Conservation (phyloP, 2,329 filamentous ascomycete genomes). For the Penicillium sp. region DNA sequence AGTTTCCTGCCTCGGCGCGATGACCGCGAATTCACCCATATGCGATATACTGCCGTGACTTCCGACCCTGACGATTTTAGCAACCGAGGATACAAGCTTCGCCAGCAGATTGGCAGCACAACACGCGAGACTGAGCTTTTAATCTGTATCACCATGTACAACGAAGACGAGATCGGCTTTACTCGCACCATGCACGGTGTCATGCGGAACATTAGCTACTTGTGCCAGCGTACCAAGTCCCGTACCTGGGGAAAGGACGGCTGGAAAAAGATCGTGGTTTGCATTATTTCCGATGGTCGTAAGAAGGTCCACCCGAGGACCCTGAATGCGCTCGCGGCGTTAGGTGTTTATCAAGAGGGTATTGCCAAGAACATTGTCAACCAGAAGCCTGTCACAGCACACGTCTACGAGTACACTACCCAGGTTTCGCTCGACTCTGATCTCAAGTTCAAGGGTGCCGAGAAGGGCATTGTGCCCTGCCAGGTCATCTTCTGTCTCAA, state of each 20-base stretch:
- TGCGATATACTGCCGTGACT: conserved; percentile 98
- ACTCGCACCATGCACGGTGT: conserved; percentile 98
- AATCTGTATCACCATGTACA: conserved; percentile 98
- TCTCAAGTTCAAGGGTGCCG: conserved; percentile 96
- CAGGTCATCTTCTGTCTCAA: conserved; percentile 99
- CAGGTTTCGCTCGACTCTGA: conserved; percentile 94
- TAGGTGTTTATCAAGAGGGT: conserved; percentile 96
- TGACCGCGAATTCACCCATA: conserved; percentile 95
- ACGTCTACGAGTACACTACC: conserved; percentile 98
- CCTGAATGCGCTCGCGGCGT: conserved; percentile 86
- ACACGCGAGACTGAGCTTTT: conserved; percentile 89
- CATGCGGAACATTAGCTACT: conserved; percentile 96
- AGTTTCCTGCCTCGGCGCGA: conserved; percentile 91
- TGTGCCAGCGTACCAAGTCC: conserved; percentile 86
- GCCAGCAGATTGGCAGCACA: conserved; percentile 81
- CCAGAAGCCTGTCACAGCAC: conserved; percentile 86
- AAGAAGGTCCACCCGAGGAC: conserved; percentile 91
- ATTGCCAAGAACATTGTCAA: conserved; percentile 99
- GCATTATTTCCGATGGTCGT: conserved; percentile 90
- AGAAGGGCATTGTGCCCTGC: conserved; percentile 96
- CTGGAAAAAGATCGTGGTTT: conserved; percentile 99
- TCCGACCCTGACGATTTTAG: conserved; percentile 95
- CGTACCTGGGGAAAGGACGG: conserved; percentile 95
- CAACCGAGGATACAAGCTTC: conserved; percentile 80
- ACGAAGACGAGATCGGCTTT: conserved; percentile 94